phyloP scores from a whole-genome alignment of 345 rosid genomes.

The Gossypium bickii region DNA sequence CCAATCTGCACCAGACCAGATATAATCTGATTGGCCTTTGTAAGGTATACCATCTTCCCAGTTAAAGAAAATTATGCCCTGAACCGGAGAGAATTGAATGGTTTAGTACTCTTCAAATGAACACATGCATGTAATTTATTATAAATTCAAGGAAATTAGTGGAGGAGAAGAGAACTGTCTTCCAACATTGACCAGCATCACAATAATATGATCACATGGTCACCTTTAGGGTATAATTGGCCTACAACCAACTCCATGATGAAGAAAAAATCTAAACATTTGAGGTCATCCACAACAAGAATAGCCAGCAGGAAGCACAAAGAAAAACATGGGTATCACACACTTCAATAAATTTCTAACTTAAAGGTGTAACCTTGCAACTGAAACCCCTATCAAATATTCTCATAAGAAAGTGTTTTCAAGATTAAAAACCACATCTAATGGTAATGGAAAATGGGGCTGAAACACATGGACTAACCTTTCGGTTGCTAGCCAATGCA shows the following conservation, averaged over 20 bases:
- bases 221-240: background rate
- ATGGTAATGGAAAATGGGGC: background rate
- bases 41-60: conserved; percentile 46
- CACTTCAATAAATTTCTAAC: background rate
- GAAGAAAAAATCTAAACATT: background rate
- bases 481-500: conserved; percentile 82
- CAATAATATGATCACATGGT: background rate
- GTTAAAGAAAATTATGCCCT: conserved; percentile 79
- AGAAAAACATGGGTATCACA: background rate
- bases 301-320: background rate
- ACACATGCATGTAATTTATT: background rate
- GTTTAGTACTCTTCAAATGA: conserved; percentile 15
- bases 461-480: conserved; percentile 47
- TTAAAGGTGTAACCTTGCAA: background rate
- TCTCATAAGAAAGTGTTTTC: background rate
- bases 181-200: background rate
- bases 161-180: background rate
- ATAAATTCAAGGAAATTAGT: background rate
- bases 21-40: conserved; percentile 41
- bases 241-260: conserved; percentile 2
- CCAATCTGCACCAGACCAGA: conserved; percentile 86
- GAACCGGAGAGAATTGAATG: conserved; percentile 23
- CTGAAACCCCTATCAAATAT: background rate
- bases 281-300: background rate
- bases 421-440: background rate